phyloP scores from a whole-genome alignment of 345 rosid species.

The Lepidium africanum region DNA sequence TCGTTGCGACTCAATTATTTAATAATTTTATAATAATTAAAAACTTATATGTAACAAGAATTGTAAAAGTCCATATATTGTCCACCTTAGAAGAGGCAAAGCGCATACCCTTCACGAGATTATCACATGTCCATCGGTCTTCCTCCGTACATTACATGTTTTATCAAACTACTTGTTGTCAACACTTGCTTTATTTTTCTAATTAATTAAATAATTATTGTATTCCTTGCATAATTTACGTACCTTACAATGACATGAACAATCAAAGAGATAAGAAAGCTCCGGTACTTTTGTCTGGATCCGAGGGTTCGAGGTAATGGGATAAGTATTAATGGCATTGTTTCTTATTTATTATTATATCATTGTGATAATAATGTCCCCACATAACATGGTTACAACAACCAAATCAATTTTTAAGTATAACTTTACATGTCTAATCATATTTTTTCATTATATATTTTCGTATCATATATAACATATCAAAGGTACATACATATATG shows the following conservation, averaged over 20 bases:
- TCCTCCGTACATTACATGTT: slow-evolving; percentile 30
- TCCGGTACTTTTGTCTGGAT: slow-evolving; percentile 15
- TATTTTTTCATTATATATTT: background rate
- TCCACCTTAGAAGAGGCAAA: slow-evolving; percentile 25
- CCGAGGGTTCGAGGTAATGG: slow-evolving; percentile 18
- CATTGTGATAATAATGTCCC: slow-evolving; percentile 13
- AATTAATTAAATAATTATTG: background rate
- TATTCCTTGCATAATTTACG: background rate
- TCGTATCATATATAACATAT: background rate
- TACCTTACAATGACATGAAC: slow-evolving; percentile 9
- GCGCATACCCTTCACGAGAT: slow-evolving; percentile 26
- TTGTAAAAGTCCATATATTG: slow-evolving; percentile 2
- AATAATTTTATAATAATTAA: background rate
- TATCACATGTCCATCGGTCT: slow-evolving; percentile 27
- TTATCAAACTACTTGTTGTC: background rate
- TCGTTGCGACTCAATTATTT: background rate
- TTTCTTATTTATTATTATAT: slow-evolving; percentile 11
- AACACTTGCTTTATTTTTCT: background rate
- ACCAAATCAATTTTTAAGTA: background rate
- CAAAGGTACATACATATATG: no score
- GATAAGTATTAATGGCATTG: slow-evolving; percentile 8
- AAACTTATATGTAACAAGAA: background rate
- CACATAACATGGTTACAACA: slow-evolving; percentile 20
- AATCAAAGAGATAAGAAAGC: slow-evolving; percentile 14
- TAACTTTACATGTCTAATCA: background rate